A percentile compares a stretch with the other conserved stretches of the same genome.
Evolutionary conservation across 2,329 filamentous ascomycete genomes (phyloP).

Genomic region (Mycogone perniciosa): DNA sequence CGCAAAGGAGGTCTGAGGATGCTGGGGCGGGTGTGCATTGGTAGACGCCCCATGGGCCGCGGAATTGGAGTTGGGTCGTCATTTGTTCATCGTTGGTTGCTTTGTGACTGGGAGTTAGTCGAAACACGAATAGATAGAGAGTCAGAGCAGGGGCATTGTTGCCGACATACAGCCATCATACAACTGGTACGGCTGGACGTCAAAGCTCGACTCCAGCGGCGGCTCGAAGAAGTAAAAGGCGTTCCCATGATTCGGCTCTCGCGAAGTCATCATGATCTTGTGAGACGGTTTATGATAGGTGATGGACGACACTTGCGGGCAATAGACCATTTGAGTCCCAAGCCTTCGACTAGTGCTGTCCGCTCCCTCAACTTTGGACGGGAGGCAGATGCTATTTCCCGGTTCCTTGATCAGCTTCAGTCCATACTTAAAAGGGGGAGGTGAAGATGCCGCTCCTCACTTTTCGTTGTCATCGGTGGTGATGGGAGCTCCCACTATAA

Average conservation of each 20-base stretch:
- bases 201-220: constrained; percentile 21
- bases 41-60: constrained; percentile 30
- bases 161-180: no score
- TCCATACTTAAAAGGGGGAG: not conserved
- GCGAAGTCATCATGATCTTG: constrained; percentile 38
- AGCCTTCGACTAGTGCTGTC: constrained; percentile 9
- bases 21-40: constrained; percentile 37
- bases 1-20: constrained; percentile 35
- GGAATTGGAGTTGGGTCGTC: constrained; percentile 21
- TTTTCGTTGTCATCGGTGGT: constrained; percentile 36
- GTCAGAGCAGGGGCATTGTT: no score
- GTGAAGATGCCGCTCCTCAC: constrained; percentile 22
- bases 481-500: constrained; percentile 36
- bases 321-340: constrained; percentile 31
- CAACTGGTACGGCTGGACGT: constrained; percentile 20
- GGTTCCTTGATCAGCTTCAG: not conserved
- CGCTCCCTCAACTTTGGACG: not conserved
- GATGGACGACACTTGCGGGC: constrained; percentile 39
- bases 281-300: constrained; percentile 39
- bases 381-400: constrained; percentile 16
- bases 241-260: constrained; percentile 24
- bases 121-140: no score
- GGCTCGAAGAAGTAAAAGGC: constrained; percentile 36
- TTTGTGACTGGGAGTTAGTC: constrained; percentile 11
- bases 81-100: constrained; percentile 29